phyloP scores from a whole-genome alignment of 768 basidiomycete genomes.

The Hortiboletus flavorubellus region DNA sequence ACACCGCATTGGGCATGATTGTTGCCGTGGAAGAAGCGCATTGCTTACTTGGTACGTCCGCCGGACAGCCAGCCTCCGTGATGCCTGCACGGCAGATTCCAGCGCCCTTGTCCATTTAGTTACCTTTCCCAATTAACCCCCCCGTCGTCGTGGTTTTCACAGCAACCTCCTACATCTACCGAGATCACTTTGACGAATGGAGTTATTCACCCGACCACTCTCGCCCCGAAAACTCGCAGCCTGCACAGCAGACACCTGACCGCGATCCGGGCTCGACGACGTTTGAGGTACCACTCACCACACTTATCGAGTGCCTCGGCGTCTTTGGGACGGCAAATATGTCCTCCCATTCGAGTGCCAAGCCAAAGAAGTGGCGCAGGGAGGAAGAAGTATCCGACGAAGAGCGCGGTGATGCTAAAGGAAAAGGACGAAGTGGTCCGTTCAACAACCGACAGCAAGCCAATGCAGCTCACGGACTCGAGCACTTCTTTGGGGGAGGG shows the following conservation, averaged over 20 bases:
- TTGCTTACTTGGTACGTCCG: slow-evolving; percentile 65
- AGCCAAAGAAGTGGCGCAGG: slow-evolving; percentile 48
- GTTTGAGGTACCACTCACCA: slow-evolving; percentile 83
- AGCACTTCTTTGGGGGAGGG: slow-evolving; percentile 51
- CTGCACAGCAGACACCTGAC: slow-evolving; percentile 10
- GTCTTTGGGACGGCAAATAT: slow-evolving; percentile 80
- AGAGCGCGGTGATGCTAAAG: slow-evolving; percentile 33
- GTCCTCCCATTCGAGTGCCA: slow-evolving; percentile 29
- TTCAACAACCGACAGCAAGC: slow-evolving; percentile 19
- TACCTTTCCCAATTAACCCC: background rate
- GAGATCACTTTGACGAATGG: slow-evolving; percentile 79
- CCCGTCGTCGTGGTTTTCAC: background rate
- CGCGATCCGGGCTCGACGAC: slow-evolving; percentile 32
- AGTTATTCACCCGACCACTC: slow-evolving; percentile 48
- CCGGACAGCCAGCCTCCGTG: slow-evolving; percentile 3
- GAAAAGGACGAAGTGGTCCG: slow-evolving; percentile 17
- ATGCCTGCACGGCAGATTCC: background rate
- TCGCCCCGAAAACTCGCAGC: slow-evolving; percentile 24
- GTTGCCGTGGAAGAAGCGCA: slow-evolving; percentile 85
- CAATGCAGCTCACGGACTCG: slow-evolving; percentile 36
- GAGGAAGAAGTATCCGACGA: slow-evolving; percentile 47
- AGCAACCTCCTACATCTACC: slow-evolving; percentile 85
- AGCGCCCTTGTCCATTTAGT: background rate
- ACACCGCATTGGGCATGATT: slow-evolving; percentile 69
- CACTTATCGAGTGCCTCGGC: slow-evolving; percentile 86